Evolutionary conservation across 1,139 yeast species (phyloP).

Genomic region (Diutina rugosa): DNA sequence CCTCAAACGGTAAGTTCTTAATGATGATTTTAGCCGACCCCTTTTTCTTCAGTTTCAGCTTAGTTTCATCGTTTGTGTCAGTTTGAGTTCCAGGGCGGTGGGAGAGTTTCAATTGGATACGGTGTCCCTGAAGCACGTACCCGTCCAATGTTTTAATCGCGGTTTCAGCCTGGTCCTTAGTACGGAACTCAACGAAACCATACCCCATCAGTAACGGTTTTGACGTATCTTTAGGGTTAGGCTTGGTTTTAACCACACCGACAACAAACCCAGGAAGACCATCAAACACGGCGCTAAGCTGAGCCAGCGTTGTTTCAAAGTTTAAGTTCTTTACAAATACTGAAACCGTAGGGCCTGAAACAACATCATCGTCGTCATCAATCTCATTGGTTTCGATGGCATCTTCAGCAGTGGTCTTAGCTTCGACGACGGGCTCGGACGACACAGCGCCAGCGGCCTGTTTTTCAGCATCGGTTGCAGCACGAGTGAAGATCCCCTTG

Average conservation of each 20-base stretch:
- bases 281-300: conserved; percentile 50
- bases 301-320: conserved; percentile 58
- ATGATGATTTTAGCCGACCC: conserved; percentile 68
- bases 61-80: conserved; percentile 17
- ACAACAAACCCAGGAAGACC: conserved; percentile 67
- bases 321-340: conserved; percentile 86
- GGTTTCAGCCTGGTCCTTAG: conserved; percentile 62
- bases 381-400: conserved; percentile 16
- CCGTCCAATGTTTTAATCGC: conserved; percentile 74
- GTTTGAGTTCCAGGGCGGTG: conserved; percentile 44
- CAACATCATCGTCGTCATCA: conserved; percentile 19
- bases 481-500: conserved; percentile 57
- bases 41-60: conserved; percentile 13
- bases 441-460: conserved; percentile 9
- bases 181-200: conserved; percentile 85
- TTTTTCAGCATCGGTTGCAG: conserved; percentile 29
- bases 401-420: conserved; percentile 28
- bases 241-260: conserved; percentile 78
- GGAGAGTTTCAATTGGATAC: conserved; percentile 76
- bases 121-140: conserved; percentile 76
- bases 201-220: conserved; percentile 84
- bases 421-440: conserved; percentile 21
- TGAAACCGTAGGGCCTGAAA: conserved; percentile 68
- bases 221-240: conserved; percentile 66
- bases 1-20: conserved; percentile 95